Base-by-base conservation (phyloP, 148 eudicot species). In the Linanthus parryae region DNA sequence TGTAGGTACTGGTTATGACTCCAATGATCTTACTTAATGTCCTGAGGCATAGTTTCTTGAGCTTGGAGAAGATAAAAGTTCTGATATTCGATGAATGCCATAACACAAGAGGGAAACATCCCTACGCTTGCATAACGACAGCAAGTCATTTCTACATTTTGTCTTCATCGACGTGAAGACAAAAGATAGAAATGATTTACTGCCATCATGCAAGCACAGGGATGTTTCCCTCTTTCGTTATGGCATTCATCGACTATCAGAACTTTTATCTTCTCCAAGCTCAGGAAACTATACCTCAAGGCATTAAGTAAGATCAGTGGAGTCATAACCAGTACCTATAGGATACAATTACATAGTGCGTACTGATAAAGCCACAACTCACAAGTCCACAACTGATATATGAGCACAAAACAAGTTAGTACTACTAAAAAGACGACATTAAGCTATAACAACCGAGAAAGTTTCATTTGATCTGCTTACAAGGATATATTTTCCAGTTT, bases 11-110 rank as follows among this genome's bases (percentile, higher is more conserved):
- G 59, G 95, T 89, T 15, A 89, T 89, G 97, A 89, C 95, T 9
- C 95, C 91, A 5, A 38, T 24, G 54, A 80, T 89, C 43, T 59
- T 89, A 44, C 81, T 73, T 10, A 47, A 73, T 61, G 91, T 91
- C n/a, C 70, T 89, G 69, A 73, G 88, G 58, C 95, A 67, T 51
- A 75, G 70, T 11, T 82, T 63, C 59, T 55, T 89, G 56, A 68
- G 53, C 41, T 28, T 89, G 6, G 73, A 75, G 10, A 62, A 13
- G 48, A 89, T 89, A 37, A 75, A 82, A 58, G 83, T 82, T 52
- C 47, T 89, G 2, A 75, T 89, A 54, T 85, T 82, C 65, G 97
- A 89, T 50, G 97, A 89, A 73, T 89, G 97, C 57, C 97, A 89
- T 50, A 80, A 85, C 33, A 95, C 97, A 5, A 76, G 67, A 59